phyloP scores from a whole-genome alignment of 352 stramenopile species.

The Phytopythium mirpurense region DNA sequence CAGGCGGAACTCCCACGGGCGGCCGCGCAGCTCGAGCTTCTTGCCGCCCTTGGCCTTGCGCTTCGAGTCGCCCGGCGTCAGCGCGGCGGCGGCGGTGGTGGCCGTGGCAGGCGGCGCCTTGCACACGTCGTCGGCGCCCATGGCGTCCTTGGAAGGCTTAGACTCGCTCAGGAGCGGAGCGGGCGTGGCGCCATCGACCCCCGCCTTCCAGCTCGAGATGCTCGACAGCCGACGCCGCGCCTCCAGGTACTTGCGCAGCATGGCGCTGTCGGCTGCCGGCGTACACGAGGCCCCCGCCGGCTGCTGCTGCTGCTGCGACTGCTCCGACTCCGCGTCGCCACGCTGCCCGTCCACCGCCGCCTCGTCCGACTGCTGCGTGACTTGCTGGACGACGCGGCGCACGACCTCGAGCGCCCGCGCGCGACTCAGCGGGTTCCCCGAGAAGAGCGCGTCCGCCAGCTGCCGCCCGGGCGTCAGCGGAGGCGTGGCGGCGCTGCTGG shows the following conservation, averaged over 20 bases:
- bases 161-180: neutral
- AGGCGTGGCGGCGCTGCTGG: too few species aligned
- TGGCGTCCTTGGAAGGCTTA: neutral
- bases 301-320: conserved; percentile 14
- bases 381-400: conserved; percentile 38
- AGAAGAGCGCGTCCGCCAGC: conserved; percentile 62
- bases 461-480: conserved; percentile 36
- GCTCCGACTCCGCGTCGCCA: conserved; percentile 2
- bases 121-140: neutral
- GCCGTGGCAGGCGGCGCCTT: neutral
- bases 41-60: neutral
- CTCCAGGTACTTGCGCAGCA: conserved; percentile 56
- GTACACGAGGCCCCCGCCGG: conserved; percentile 1
- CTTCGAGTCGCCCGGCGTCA: neutral
- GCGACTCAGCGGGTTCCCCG: conserved; percentile 35
- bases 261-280: conserved; percentile 18
- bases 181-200: neutral
- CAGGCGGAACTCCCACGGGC: conserved; percentile 4
- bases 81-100: neutral
- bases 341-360: neutral
- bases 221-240: conserved; percentile 28
- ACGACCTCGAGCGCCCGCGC: conserved; percentile 49
- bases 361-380: conserved; percentile 14
- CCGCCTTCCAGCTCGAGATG: conserved; percentile 15
- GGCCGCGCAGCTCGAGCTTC: conserved; percentile 1